These are phyloP conservation scores for Podospora tetraspora DNA, from an alignment of 495 filamentous ascomycete species.

Conservation along the genomic window DNA sequence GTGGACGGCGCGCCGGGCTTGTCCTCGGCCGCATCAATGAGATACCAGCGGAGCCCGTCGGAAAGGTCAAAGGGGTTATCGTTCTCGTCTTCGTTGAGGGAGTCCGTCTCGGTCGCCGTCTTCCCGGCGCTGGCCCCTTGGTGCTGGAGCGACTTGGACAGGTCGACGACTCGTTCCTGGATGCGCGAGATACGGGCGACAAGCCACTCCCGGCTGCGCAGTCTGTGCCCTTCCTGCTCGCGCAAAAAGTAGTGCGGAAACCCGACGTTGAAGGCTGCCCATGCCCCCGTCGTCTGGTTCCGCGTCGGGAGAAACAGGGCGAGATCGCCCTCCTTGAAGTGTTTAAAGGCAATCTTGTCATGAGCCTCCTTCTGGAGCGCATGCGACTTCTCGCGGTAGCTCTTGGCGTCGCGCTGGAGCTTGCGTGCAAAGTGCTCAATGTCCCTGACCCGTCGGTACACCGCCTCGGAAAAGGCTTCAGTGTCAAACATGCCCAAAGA, in stretches of 20 bases:
- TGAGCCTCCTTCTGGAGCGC: constrained; percentile 80
- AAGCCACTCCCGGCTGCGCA: constrained; percentile 82
- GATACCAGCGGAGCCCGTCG: constrained; percentile 92
- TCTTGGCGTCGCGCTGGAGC: constrained; percentile 78
- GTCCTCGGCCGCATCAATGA: constrained; percentile 88
- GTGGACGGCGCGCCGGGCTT: constrained; percentile 92
- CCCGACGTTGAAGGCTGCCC: constrained; percentile 97
- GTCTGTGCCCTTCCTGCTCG: constrained; percentile 83
- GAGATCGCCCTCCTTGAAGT: constrained; percentile 95
- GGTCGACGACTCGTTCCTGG: constrained; percentile 88
- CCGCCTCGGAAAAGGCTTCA: constrained; percentile 71
- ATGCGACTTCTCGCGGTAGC: constrained; percentile 84
- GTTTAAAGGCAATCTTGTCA: constrained; percentile 92
- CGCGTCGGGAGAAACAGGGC: constrained; percentile 92
- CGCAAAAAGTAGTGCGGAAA: constrained; percentile 95
- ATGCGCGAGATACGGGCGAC: constrained; percentile 88
- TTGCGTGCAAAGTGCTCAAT: constrained; percentile 84
- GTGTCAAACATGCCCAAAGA: constrained; percentile 71
- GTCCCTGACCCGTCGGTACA: constrained; percentile 83
- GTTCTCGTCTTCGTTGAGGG: constrained; percentile 60
- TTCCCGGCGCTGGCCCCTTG: constrained; percentile 13
- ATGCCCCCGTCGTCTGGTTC: constrained; percentile 88
- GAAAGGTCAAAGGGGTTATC: constrained; percentile 98
- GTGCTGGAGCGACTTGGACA: constrained; percentile 61
- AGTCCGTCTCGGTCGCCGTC: constrained; percentile 33